Base-by-base conservation (phyloP, 2,329 filamentous ascomycete genomes). In the Simplicillium sp. region DNA sequence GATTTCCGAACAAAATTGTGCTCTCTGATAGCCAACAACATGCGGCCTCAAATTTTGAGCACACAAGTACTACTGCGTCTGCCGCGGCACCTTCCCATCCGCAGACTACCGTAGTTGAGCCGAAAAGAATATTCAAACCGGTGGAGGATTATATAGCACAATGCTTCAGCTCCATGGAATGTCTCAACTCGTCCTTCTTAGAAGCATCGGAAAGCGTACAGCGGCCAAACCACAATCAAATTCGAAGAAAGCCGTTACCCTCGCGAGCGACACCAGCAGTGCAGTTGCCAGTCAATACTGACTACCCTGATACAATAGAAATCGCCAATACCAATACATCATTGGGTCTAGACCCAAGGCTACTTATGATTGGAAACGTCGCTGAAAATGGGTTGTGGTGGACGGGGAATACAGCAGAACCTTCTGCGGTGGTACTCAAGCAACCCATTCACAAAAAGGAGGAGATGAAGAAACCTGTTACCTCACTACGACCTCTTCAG, bases 331-430 rank as follows among this genome's bases (percentile, higher is more conserved):
- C 6, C 42, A 50, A 16, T 32, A 44, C 28, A 40, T 36, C 15
- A 32, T 3, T 71, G 72, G 80, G 85, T 38, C 61, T 88, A 15
- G 86, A 92, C 55, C 76, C 82, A 1, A 92, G 88, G 54, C 73
- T 84, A 5, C 64, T 90, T 15, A 66, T 88, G 7, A 59, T 89
- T 2, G 85, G 84, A 3, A 77, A 89, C 51, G 71, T 89, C 48
- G 83, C 81, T 1, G 86, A 92, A 55, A 92, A 92, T 54, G 85
- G 84, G 3, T 76, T 75, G 7, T 90, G 84, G 86, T 90, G 85
- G 84, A 80, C 82, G 36, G 84, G 82, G 2, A 71, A 11, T 71
- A 37, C 67, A 73, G 52, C 57, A 68, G 29, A 59, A 65, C 15
- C 36, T 43, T 18, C 40, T 39, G 16, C 38, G 16, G 11, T 36